A percentile compares a stretch with the other conserved stretches of the same genome.
Conservation (phyloP, 768 basidiomycete species). For the Pulveroboletus frians region DNA sequence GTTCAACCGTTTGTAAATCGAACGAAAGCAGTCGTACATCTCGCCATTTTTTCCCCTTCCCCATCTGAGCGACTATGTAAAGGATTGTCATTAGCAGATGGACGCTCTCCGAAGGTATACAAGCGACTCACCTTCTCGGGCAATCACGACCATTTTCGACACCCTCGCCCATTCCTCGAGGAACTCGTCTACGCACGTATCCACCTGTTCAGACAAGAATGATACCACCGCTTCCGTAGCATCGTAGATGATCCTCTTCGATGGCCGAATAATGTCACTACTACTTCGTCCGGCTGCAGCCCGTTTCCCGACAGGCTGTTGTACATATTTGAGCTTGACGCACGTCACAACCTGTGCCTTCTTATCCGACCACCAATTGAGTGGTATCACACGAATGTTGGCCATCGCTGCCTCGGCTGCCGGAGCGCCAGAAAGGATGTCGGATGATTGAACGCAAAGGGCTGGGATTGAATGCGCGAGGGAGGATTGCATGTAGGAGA, state of each 20-base stretch:
- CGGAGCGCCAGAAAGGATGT: slow-evolving; percentile 77
- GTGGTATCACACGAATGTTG: slow-evolving; percentile 81
- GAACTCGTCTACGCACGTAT: slow-evolving; percentile 86
- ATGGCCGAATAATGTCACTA: slow-evolving; percentile 66
- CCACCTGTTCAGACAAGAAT: slow-evolving; percentile 81
- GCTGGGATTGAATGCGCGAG: slow-evolving; percentile 76
- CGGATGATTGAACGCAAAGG: slow-evolving; percentile 74
- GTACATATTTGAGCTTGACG: slow-evolving; percentile 86
- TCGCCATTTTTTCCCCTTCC: slow-evolving; percentile 62
- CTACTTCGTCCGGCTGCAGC: slow-evolving; percentile 48
- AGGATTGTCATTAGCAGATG: background rate
- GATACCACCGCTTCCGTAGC: slow-evolving; percentile 84
- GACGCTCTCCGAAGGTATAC: background rate
- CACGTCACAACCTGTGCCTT: slow-evolving; percentile 81
- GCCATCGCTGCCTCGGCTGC: slow-evolving; percentile 92
- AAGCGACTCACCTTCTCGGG: slow-evolving; percentile 65
- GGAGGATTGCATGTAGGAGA: slow-evolving; percentile 62
- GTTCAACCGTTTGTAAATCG: slow-evolving; percentile 88
- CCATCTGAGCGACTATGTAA: slow-evolving; percentile 72
- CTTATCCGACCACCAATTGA: slow-evolving; percentile 88
- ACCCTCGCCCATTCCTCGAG: slow-evolving; percentile 90
- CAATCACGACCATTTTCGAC: slow-evolving; percentile 91
- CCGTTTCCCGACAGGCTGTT: slow-evolving; percentile 73
- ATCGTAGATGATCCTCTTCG: slow-evolving; percentile 86
- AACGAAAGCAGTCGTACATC: slow-evolving; percentile 84